phyloP scores from a whole-genome alignment of 2,329 filamentous ascomycete genomes.

The Phialocephala subalpina region DNA sequence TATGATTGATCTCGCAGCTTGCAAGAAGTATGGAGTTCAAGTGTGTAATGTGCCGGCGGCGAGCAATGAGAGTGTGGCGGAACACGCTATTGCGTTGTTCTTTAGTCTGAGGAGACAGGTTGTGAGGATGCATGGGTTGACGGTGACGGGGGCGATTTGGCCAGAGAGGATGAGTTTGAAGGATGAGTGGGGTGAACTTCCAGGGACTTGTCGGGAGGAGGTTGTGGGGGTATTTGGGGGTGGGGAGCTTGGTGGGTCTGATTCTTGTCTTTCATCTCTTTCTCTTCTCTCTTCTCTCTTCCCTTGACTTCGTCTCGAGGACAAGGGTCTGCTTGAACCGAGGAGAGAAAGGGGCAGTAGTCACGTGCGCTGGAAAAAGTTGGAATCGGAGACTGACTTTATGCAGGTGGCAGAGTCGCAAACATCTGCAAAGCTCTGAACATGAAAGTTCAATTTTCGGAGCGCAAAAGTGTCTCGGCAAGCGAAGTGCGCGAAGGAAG shows the following conservation, averaged over 20 bases:
- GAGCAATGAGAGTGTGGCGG: slow-evolving; percentile 47
- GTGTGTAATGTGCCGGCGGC: slow-evolving; percentile 49
- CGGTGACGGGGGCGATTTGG: slow-evolving; percentile 37
- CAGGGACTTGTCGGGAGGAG: slow-evolving; percentile 37
- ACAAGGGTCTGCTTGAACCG: not conserved
- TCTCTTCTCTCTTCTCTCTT: not conserved
- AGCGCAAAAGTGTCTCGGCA: slow-evolving; percentile 28
- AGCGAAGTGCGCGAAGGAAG: slow-evolving; percentile 25
- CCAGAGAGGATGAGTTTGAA: slow-evolving; percentile 35
- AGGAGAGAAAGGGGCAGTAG: slow-evolving; percentile 14
- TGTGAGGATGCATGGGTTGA: slow-evolving; percentile 42
- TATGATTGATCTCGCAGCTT: slow-evolving; percentile 47
- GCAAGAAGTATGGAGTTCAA: slow-evolving; percentile 43
- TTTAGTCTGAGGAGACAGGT: slow-evolving; percentile 49
- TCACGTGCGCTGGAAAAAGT: not conserved
- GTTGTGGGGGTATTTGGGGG: slow-evolving; percentile 41
- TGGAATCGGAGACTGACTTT: not conserved
- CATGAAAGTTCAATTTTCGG: slow-evolving; percentile 35
- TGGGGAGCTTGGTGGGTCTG: slow-evolving; percentile 37
- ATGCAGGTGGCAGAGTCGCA: slow-evolving; percentile 33
- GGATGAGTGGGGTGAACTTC: slow-evolving; percentile 34
- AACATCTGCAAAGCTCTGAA: slow-evolving; percentile 33
- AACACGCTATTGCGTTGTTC: slow-evolving; percentile 41
- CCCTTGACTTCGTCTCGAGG: not conserved
- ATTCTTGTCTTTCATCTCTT: slow-evolving; percentile 2